phyloP scores from a whole-genome alignment of 768 basidiomycete genomes.

The Sporobolomyces roseus region DNA sequence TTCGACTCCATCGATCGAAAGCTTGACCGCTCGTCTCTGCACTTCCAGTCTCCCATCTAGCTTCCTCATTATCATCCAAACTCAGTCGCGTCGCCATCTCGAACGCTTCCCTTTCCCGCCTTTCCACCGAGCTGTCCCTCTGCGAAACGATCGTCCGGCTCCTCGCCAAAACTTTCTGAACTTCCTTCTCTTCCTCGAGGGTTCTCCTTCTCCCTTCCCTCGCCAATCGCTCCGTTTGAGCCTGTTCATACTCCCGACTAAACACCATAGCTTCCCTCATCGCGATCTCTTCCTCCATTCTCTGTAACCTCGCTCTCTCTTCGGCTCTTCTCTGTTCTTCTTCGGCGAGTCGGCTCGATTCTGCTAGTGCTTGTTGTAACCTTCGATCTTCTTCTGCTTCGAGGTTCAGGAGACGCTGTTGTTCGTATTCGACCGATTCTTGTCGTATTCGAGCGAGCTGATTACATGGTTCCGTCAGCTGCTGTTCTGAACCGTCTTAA shows the following conservation, averaged over 20 bases:
- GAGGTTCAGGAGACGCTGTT: background rate
- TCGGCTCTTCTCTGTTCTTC: conserved; percentile 1
- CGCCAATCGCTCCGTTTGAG: background rate
- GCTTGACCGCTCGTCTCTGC: background rate
- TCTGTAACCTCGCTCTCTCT: background rate
- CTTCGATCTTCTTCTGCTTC: conserved; percentile 6
- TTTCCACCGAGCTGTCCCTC: background rate
- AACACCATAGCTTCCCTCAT: conserved; percentile 10
- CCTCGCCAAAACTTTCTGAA: background rate
- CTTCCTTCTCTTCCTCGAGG: conserved; percentile 19
- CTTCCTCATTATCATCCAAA: conserved; percentile 7
- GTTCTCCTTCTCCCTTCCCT: background rate
- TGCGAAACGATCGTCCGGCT: background rate
- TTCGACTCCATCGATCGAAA: background rate
- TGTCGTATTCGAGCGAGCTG: conserved; percentile 3
- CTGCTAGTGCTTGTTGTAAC: background rate
- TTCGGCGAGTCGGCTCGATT: background rate
- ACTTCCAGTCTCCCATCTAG: background rate
- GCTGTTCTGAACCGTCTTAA: no score
- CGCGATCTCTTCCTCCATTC: conserved; percentile 5
- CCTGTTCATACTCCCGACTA: conserved; percentile 11
- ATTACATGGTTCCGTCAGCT: no score
- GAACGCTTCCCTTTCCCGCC: conserved; percentile 17
- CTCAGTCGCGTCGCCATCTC: conserved; percentile 22
- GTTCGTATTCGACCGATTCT: conserved; percentile 13